Base-by-base conservation (phyloP, 768 basidiomycete genomes). In the Arthromyces matolae region DNA sequence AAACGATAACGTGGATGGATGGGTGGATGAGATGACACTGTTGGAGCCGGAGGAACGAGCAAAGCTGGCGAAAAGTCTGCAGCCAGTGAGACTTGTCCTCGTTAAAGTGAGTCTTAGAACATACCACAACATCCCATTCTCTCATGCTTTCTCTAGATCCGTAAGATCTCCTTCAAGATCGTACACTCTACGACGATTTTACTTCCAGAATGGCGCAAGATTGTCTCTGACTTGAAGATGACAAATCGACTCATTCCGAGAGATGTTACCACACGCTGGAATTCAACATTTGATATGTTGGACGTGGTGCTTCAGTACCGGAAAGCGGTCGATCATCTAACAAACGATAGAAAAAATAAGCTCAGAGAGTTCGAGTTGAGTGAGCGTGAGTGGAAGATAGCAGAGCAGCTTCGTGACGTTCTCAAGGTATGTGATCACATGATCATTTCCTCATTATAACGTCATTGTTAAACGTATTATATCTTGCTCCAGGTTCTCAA, bases 401-500 rank as follows among this genome's bases (percentile, higher is more conserved):
- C 61, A 0, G 35, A 42, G 9, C 51, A 70, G 35, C 42, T 72
- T 5, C 29, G 38, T 2, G 51, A 58, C 8, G 42, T 62, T 7
- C 54, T 68, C 1, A 55, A 59, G 55, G 63, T 66, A 47, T 14
- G 59, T 58, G n/a, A n/a, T n/a, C n/a, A n/a, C n/a, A n/a, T n/a
- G n/a, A n/a, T n/a, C n/a, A n/a, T n/a, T n/a, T n/a, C n/a, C n/a
- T n/a, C n/a, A n/a, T 42, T 16, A 27, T 8, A 5, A 31, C 14
- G 29, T 8, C 29, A 14, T 31, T 31, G 29, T 31, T 31, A 31
- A 14, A 31, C n/a, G n/a, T n/a, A n/a, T n/a, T n/a, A n/a, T n/a
- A n/a, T n/a, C n/a, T n/a, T n/a, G n/a, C n/a, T n/a, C n/a, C 27
- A 71, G 67, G 46, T 62, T 13, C 54, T 68, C 47, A 68, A 69